Percentiles rank a stretch among this genome's conserved stretches.
These are phyloP conservation scores for Eleusine indica DNA, from an alignment of 176 grass and related monocot species.

Conservation along the genomic window DNA sequence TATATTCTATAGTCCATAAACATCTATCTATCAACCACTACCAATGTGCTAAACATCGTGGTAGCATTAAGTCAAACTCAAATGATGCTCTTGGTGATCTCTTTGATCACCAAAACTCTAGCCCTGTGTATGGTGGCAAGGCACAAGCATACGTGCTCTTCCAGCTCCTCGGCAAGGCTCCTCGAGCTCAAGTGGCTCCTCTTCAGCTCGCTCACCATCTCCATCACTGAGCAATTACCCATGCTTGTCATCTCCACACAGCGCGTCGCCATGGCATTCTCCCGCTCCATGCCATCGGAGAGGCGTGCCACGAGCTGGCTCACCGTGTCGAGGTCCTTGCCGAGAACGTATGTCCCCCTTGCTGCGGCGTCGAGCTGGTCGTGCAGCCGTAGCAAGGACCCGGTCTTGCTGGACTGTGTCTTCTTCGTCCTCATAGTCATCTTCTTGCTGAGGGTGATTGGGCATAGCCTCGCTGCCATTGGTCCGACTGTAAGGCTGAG, in stretches of 20 bases:
- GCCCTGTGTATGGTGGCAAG: conserved; percentile 54
- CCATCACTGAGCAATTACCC: conserved; percentile 24
- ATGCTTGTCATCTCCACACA: conserved; percentile 34
- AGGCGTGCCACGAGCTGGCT: conserved; percentile 43
- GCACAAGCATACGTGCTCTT: conserved; percentile 51
- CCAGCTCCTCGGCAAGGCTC: conserved; percentile 39
- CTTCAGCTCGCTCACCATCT: conserved; percentile 48
- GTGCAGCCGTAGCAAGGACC: conserved; percentile 23
- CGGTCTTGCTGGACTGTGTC: neutral
- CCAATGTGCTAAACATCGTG: too few relatives aligned
- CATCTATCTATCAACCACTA: too few relatives aligned
- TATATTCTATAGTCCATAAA: too few relatives aligned
- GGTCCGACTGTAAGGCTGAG: too few relatives aligned
- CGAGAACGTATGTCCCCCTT: conserved; percentile 54
- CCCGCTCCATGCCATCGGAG: conserved; percentile 45
- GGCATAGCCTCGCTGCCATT: neutral
- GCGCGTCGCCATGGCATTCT: conserved; percentile 41
- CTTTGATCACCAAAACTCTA: conserved; percentile 47
- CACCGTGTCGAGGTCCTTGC: conserved; percentile 50
- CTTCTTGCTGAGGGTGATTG: conserved; percentile 16
- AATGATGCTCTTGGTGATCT: conserved; percentile 28
- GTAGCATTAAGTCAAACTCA: neutral
- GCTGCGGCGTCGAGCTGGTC: conserved; percentile 55
- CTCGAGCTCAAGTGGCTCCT: conserved; percentile 32
- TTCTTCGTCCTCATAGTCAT: neutral